phyloP scores from a whole-genome alignment of 225 moss, liverwort and hornwort genomes.

The Antitrichia curtipendula region DNA sequence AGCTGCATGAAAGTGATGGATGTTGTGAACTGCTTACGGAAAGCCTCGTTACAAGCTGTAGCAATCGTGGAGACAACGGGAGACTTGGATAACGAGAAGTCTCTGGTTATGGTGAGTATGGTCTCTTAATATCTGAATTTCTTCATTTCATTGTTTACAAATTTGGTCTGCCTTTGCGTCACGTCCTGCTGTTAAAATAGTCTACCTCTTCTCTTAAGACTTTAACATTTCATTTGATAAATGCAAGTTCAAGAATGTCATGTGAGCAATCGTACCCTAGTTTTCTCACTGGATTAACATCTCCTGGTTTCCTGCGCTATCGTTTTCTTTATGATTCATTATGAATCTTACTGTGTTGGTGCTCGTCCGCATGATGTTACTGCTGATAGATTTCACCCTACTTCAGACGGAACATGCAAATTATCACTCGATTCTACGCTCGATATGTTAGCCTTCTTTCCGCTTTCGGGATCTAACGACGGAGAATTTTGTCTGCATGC shows the following conservation, averaged over 20 bases:
- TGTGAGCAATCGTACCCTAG: not conserved
- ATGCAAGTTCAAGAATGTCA: not conserved
- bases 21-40: constrained; percentile 74
- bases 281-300: not conserved
- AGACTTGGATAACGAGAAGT: constrained; percentile 24
- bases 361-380: not conserved
- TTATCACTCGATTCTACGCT: not conserved
- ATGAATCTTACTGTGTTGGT: not conserved
- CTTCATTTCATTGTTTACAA: not conserved
- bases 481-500: not conserved
- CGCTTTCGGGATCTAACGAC: not conserved
- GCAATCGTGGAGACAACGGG: constrained; percentile 63
- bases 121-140: not conserved
- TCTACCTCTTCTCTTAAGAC: not conserved
- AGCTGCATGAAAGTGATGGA: constrained; percentile 71
- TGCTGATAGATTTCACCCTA: not conserved
- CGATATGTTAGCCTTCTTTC: not conserved
- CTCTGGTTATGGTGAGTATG: constrained; percentile 45
- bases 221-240: not conserved
- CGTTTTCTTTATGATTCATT: not conserved
- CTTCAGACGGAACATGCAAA: not conserved
- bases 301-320: not conserved
- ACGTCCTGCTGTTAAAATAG: not conserved
- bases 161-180: not conserved
- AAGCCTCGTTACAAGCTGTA: constrained; percentile 59